These are phyloP conservation scores for Phyllosticta citrichinensis DNA, from an alignment of 2,329 filamentous ascomycete species.

Conservation along the genomic window DNA sequence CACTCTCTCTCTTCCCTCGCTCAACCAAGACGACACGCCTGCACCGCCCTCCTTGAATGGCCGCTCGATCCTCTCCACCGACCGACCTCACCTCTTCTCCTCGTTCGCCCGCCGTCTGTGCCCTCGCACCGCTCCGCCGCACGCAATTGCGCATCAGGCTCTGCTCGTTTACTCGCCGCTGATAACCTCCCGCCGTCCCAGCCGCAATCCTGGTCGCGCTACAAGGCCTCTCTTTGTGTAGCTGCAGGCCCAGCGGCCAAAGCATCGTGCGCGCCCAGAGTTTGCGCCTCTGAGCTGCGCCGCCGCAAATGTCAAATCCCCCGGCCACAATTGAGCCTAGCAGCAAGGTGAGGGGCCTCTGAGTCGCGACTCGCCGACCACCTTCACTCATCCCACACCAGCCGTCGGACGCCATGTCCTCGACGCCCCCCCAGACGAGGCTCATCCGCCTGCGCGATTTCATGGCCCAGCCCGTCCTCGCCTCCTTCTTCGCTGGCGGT, in stretches of 20 bases:
- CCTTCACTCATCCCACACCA: conserved; percentile 3
- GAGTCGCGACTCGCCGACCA: neutral
- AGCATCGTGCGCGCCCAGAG: neutral
- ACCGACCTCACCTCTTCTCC: neutral
- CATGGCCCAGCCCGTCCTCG: conserved; percentile 73
- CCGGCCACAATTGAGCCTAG: conserved; percentile 2
- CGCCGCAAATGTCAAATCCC: conserved; percentile 9
- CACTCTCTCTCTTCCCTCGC: neutral
- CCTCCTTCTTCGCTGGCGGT: conserved; percentile 88
- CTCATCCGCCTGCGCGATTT: conserved; percentile 16
- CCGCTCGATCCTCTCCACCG: neutral
- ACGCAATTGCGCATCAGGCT: neutral
- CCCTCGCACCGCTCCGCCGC: neutral
- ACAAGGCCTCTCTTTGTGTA: neutral
- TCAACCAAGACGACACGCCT: neutral
- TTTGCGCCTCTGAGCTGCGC: neutral
- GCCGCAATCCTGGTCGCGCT: conserved; percentile 1
- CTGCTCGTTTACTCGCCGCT: neutral
- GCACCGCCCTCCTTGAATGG: neutral
- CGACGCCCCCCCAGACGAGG: conserved; percentile 10
- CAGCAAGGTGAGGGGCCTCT: conserved; percentile 4
- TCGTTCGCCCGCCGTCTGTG: neutral
- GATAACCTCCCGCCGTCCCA: neutral
- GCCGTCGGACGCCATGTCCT: conserved; percentile 10
- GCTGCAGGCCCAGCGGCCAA: neutral